Evolutionary conservation across 352 stramenopile species (phyloP), one percentile per base, ranked within the genome.

Genomic region (Phytopythium boreale): DNA sequence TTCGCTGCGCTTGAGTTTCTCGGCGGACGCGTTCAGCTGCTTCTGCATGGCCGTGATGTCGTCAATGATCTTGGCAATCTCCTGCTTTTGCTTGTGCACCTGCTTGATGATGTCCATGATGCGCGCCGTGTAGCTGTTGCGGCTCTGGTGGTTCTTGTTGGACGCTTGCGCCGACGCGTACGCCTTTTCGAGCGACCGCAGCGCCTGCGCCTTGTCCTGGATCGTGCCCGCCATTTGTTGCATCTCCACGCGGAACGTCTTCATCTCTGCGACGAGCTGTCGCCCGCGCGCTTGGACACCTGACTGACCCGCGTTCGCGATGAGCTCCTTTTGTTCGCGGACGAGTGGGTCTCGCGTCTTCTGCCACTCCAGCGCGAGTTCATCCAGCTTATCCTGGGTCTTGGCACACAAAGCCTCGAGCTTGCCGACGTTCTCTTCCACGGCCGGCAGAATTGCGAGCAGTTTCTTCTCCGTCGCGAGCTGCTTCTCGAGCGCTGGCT

Each of bases 71-170:
- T 92, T 93, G 15, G 71, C 57, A 26, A 96, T 96, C 44, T 95
- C 88, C 36, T 83, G 71, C 57, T 95, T 97, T 59, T 97, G 88
- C 71, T 96, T 96, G 66, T 92, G 79, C 29, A 96, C 86, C 43
- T 92, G 81, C 64, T 93, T 92, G 75, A 93, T 97, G 64, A 97
- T 96, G 64, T 96, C 89, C 78, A 96, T 89, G 64, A 97, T 96
- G 2, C 89, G 86, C 34, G 83, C 80, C 29, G 82, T 96, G 74
- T 97, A 97, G 65, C 89, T 84, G 66, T 75, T 88, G 43, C 89
- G 86, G n/a, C 61, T 90, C 84, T 70, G 56, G 2, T 52, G 37
- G 19, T 20, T 61, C 37, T 52, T 36, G 34, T 59, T 59, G 29
- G 53, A 34, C 80, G 59, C 41, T 84, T 69, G 37, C 72, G 80